Evolutionary conservation across 257 asterid genomes (phyloP).

Genomic region (Fraxinus cuspidata): DNA sequence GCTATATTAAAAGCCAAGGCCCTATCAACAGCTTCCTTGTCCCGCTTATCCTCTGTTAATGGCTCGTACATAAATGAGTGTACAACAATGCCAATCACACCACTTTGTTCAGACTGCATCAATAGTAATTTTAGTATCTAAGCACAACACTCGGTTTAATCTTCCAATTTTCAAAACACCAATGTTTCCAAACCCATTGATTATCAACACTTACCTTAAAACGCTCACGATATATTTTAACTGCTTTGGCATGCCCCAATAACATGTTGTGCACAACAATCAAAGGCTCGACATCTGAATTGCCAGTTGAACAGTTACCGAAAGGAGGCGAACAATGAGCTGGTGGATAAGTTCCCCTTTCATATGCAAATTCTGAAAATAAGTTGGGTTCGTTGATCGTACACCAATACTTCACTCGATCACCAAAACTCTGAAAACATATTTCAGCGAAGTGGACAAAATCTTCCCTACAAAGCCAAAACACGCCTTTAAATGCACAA

Average conservation of each 20-base stretch:
- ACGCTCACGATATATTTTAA: slow-evolving; percentile 50
- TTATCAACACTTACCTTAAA: slow-evolving; percentile 50
- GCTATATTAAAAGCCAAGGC: slow-evolving; percentile 64
- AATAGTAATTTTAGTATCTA: not conserved
- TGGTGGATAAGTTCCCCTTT: slow-evolving; percentile 53
- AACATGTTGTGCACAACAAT: slow-evolving; percentile 59
- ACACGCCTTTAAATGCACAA: not conserved
- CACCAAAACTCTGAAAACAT: slow-evolving; percentile 60
- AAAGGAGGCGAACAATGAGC: slow-evolving; percentile 74
- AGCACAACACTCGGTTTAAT: not conserved
- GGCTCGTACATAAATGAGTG: slow-evolving; percentile 61
- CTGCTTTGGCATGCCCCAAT: slow-evolving; percentile 78
- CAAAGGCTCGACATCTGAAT: slow-evolving; percentile 79
- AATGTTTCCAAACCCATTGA: not conserved
- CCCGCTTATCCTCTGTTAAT: slow-evolving; percentile 39
- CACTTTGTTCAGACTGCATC: slow-evolving; percentile 51
- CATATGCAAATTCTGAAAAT: slow-evolving; percentile 46
- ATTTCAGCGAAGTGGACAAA: slow-evolving; percentile 53
- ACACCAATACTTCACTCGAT: slow-evolving; percentile 69
- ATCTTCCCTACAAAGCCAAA: slow-evolving; percentile 54
- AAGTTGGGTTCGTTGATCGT: slow-evolving; percentile 72
- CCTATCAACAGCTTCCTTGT: slow-evolving; percentile 64
- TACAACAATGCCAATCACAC: slow-evolving; percentile 51
- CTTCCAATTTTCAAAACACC: not conserved
- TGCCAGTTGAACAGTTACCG: slow-evolving; percentile 64